Evolutionary conservation across 1,284 basidiomycete species (phyloP).

Genomic region (Vanrija sp.): DNA sequence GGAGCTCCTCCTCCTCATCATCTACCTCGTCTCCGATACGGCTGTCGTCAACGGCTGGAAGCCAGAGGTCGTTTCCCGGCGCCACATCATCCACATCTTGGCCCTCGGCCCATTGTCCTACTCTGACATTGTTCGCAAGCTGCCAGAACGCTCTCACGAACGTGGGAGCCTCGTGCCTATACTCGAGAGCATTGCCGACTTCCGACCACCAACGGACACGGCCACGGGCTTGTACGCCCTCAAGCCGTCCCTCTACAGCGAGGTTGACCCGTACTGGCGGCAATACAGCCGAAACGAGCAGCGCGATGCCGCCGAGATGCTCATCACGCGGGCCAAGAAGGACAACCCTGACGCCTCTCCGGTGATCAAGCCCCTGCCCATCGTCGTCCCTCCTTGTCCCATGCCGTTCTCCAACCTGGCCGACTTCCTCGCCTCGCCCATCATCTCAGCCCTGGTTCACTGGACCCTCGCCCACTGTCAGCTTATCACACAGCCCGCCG

Average conservation of each 20-base stretch:
- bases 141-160: slow-evolving; percentile 85
- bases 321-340: slow-evolving; percentile 65
- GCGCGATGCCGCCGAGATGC: slow-evolving; percentile 82
- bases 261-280: slow-evolving; percentile 94
- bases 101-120: slow-evolving; percentile 84
- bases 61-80: slow-evolving; percentile 63
- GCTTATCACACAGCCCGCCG: slow-evolving; percentile 26
- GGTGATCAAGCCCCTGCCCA: slow-evolving; percentile 67
- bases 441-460: slow-evolving; percentile 33
- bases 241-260: slow-evolving; percentile 73
- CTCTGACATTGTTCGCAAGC: slow-evolving; percentile 85
- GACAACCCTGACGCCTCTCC: slow-evolving; percentile 55
- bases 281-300: slow-evolving; percentile 94
- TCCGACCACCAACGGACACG: slow-evolving; percentile 64
- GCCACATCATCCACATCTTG: slow-evolving; percentile 87
- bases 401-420: slow-evolving; percentile 33
- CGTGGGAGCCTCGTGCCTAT: slow-evolving; percentile 79
- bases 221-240: slow-evolving; percentile 86
- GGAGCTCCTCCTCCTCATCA: slow-evolving; percentile 83
- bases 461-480: slow-evolving; percentile 37
- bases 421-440: slow-evolving; percentile 32
- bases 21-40: slow-evolving; percentile 80
- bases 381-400: slow-evolving; percentile 54
- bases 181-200: slow-evolving; percentile 72
- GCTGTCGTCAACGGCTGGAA: slow-evolving; percentile 69